Conservation (phyloP, 148 eudicot genomes). For the Rhododendron henanense region DNA sequence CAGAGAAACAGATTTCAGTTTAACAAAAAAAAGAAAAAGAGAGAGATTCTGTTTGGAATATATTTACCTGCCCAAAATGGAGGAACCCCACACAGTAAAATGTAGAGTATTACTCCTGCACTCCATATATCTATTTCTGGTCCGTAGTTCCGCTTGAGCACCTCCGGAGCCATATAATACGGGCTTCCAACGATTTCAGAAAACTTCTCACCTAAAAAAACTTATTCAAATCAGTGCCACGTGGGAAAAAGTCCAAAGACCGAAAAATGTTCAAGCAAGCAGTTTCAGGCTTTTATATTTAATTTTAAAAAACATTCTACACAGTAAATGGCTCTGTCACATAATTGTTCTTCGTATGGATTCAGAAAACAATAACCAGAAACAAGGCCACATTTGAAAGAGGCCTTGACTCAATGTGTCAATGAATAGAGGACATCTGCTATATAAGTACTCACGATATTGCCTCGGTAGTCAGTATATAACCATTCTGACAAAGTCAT, state of each 20-base stretch:
- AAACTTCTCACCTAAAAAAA: constrained; percentile 65
- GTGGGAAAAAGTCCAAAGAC: neutral
- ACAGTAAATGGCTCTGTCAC: neutral
- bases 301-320: neutral
- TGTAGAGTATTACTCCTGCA: constrained; percentile 93
- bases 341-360: neutral
- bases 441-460: neutral
- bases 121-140: constrained; percentile 98
- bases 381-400: constrained; percentile 1
- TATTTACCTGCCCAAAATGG: constrained; percentile 93
- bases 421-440: neutral
- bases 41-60: neutral
- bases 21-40: neutral
- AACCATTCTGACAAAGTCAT: neutral
- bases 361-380: neutral
- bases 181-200: constrained; percentile 99
- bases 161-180: constrained; percentile 95
- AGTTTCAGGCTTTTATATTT: neutral
- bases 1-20: neutral
- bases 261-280: neutral
- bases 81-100: constrained; percentile 93
- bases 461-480: neutral
- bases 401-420: neutral
- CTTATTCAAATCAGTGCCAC: neutral
- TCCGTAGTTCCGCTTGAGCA: constrained; percentile 88